A percentile compares a stretch with the other conserved stretches of the same genome.
These are phyloP conservation scores for Physocladia obscura DNA, from an alignment of 192 early-diverging fungal genomes.

Conservation along the genomic window DNA sequence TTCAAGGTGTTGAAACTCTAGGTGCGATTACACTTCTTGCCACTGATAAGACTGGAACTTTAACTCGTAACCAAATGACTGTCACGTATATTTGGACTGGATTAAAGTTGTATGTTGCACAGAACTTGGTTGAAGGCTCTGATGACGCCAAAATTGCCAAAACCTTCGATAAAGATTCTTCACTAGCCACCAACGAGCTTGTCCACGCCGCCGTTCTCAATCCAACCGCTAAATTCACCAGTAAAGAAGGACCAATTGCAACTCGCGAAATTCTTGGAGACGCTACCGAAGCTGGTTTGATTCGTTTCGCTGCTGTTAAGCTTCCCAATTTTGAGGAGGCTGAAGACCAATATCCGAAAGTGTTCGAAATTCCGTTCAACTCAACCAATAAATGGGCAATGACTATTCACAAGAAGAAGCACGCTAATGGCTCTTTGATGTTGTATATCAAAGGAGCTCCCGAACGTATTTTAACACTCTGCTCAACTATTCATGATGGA, in stretches of 20 bases:
- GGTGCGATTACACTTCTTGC: slow-evolving; percentile 61
- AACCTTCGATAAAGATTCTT: slow-evolving; percentile 35
- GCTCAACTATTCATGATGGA: slow-evolving; percentile 67
- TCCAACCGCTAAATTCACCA: slow-evolving; percentile 69
- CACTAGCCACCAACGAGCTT: slow-evolving; percentile 17
- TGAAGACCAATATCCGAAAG: slow-evolving; percentile 70
- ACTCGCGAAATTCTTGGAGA: slow-evolving; percentile 70
- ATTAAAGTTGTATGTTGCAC: slow-evolving; percentile 45
- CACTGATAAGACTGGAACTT: slow-evolving; percentile 75
- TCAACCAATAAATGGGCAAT: slow-evolving; percentile 89
- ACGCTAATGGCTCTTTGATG: slow-evolving; percentile 67
- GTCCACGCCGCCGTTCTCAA: slow-evolving; percentile 14
- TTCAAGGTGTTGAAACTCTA: slow-evolving; percentile 65
- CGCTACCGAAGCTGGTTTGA: slow-evolving; percentile 81
- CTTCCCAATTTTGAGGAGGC: slow-evolving; percentile 69
- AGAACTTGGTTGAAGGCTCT: slow-evolving; percentile 46
- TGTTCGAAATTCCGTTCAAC: slow-evolving; percentile 94
- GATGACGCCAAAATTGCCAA: slow-evolving; percentile 25
- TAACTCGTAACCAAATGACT: slow-evolving; percentile 66
- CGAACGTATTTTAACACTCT: slow-evolving; percentile 77
- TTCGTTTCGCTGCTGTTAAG: slow-evolving; percentile 68
- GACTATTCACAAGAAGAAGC: slow-evolving; percentile 78
- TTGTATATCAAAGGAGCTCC: slow-evolving; percentile 87
- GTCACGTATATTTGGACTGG: slow-evolving; percentile 50
- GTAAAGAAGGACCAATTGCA: slow-evolving; percentile 72